Base-by-base conservation (phyloP, 176 grass and related monocot genomes). In the Eleusine indica region DNA sequence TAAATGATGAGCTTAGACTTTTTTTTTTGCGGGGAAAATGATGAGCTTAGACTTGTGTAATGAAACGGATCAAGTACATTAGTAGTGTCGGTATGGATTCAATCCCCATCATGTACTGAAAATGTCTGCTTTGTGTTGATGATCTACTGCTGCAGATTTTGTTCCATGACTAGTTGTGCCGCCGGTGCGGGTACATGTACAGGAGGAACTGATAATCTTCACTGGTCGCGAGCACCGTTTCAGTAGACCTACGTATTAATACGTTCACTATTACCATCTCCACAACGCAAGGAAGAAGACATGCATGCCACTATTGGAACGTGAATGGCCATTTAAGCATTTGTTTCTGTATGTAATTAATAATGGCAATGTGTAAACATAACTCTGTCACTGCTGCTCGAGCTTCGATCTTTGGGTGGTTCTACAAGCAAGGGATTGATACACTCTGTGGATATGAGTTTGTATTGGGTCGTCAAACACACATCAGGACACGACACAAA, bases 131-230 rank as follows among this genome's bases (percentile, higher is more conserved):
- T 21, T 7, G 17, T 56, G 71, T 12, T 71, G 38, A 4, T 19
- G 39, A 82, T 12, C 68, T 28, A 66, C 61, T 57, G 48, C 61
- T 68, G n/a, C 72, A 53, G 72, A 84, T 84, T 84, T 68, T 47
- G 46, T 56, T 19, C 22, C 22, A 29, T 0, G 60, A 76, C 40
- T 32, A 35, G 61, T 30, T 35, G 30, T 14, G 13, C 60, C 9
- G 13, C 44, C 32, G 8, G 17, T 7, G 61, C 44, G 1, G 48
- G 73, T 44, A 37, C 54, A 77, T 77, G 65, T 69, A 77, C 72
- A 67, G 60, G 29, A 49, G 64, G 18, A 38, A 66, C 70, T 19
- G 66, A 32, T 44, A 53, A 53, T 62, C 52, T 68, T 22, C n/a
- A 44, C 63, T 56, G 47, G n/a, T 84, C 35, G 28, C 61, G 13